Evolutionary conservation across 805 yeast genomes (phyloP).

Genomic region (Yamadazyma tumulicola): DNA sequence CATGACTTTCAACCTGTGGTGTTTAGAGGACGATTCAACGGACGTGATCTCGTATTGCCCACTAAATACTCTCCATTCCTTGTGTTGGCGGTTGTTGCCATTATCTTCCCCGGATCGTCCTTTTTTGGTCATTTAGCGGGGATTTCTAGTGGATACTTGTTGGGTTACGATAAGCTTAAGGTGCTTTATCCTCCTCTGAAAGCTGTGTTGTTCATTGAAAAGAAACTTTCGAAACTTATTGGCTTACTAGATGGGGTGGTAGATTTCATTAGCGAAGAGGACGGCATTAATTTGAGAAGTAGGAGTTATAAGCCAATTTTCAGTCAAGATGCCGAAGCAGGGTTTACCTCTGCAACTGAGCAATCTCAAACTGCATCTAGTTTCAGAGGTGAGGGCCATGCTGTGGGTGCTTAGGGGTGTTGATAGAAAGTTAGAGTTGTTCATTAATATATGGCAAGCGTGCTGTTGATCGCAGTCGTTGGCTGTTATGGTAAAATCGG

Average conservation of each 20-base stretch:
- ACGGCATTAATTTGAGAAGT: conserved; percentile 46
- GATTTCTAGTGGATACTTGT: conserved; percentile 59
- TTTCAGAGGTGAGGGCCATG: conserved; percentile 19
- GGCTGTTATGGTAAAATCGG: no score
- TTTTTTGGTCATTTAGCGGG: conserved; percentile 75
- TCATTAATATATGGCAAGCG: no score
- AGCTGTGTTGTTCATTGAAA: conserved; percentile 63
- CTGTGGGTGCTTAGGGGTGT: conserved; percentile 13
- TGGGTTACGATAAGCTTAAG: conserved; percentile 55
- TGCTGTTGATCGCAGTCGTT: no score
- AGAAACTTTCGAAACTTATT: conserved; percentile 48
- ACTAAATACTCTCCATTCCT: conserved; percentile 58
- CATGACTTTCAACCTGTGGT: conserved; percentile 37
- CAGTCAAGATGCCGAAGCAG: conserved; percentile 20
- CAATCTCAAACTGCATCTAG: conserved; percentile 4
- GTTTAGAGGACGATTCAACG: conserved; percentile 23
- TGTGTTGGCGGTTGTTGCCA: conserved; percentile 44
- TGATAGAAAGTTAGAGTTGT: no score
- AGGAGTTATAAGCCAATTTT: conserved; percentile 27
- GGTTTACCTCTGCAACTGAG: conserved; percentile 2
- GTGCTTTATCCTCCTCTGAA: conserved; percentile 65
- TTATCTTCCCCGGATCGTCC: conserved; percentile 63
- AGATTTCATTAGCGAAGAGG: conserved; percentile 57
- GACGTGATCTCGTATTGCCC: conserved; percentile 47
- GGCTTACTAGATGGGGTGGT: conserved; percentile 51